A percentile compares a stretch with the other conserved stretches of the same genome.
These are phyloP conservation scores for Cyclocybe cylindracea DNA, from an alignment of 768 basidiomycete genomes.

Conservation along the genomic window DNA sequence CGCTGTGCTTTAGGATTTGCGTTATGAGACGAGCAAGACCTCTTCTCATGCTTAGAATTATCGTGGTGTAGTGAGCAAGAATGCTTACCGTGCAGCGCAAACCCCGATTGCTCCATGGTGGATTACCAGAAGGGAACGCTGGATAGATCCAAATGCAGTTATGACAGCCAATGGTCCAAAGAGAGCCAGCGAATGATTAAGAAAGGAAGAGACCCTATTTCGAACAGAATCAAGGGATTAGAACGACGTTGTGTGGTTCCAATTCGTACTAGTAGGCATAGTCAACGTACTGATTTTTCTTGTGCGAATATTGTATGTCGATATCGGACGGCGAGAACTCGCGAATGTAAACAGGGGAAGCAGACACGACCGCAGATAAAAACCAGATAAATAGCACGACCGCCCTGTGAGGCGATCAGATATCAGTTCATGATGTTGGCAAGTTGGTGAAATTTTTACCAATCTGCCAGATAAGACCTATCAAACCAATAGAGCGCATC, in stretches of 20 bases:
- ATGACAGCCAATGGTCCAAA: constrained; percentile 45
- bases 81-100: constrained; percentile 36
- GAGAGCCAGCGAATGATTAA: constrained; percentile 50
- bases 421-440: background rate
- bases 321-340: constrained; percentile 51
- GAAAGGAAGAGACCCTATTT: constrained; percentile 45
- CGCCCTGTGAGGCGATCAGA: constrained; percentile 23
- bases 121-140: constrained; percentile 48
- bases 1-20: constrained; percentile 53
- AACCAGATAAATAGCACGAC: constrained; percentile 43
- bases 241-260: background rate
- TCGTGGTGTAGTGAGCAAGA: background rate
- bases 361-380: constrained; percentile 37
- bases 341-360: constrained; percentile 47
- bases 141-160: constrained; percentile 34
- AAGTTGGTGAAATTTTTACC: constrained; percentile 33
- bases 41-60: constrained; percentile 24
- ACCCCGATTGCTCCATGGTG: constrained; percentile 63
- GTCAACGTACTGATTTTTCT: constrained; percentile 45
- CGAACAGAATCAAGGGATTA: background rate
- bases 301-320: constrained; percentile 52
- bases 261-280: background rate
- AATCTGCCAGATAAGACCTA: constrained; percentile 53
- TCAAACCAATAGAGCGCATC: constrained; percentile 44
- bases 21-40: constrained; percentile 51